phyloP scores from a whole-genome alignment of 805 yeast genomes.

The Lachancea sp. region DNA sequence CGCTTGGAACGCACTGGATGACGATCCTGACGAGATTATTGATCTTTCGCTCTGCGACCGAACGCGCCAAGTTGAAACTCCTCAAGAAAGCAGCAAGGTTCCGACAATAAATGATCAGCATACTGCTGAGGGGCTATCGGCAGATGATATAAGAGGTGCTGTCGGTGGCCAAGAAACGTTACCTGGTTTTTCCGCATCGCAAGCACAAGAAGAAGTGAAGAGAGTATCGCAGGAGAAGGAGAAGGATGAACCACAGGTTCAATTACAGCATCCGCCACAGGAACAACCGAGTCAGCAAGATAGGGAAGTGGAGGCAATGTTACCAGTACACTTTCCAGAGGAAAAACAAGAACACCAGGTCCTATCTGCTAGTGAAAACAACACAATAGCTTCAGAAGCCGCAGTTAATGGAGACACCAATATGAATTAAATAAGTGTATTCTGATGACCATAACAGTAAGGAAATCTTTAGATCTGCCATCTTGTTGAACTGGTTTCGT shows the following conservation, averaged over 20 bases:
- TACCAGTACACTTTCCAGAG: too few relatives aligned
- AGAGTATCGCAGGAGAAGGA: background rate
- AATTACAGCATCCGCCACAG: background rate
- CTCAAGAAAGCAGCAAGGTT: conserved; percentile 5
- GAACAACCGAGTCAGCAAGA: too few relatives aligned
- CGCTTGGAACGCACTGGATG: conserved; percentile 22
- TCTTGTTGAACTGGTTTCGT: background rate
- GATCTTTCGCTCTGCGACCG: conserved; percentile 37
- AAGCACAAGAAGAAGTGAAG: conserved; percentile 2
- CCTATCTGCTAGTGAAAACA: too few relatives aligned
- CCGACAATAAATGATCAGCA: conserved; percentile 17
- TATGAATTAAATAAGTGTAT: too few relatives aligned
- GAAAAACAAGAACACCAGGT: too few relatives aligned
- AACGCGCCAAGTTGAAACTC: conserved; percentile 8
- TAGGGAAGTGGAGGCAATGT: too few relatives aligned
- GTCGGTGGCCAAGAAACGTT: conserved; percentile 42
- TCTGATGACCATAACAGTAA: too few relatives aligned
- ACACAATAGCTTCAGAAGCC: too few relatives aligned
- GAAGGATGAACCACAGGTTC: background rate
- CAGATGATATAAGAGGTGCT: conserved; percentile 49
- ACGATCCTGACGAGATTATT: conserved; percentile 39
- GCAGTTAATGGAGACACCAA: too few relatives aligned
- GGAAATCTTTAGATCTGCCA: too few relatives aligned
- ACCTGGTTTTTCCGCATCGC: conserved; percentile 38
- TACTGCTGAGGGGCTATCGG: conserved; percentile 32